These are phyloP conservation scores for Castanea sativa DNA, from an alignment of 306 rosid species.

Conservation along the genomic window DNA sequence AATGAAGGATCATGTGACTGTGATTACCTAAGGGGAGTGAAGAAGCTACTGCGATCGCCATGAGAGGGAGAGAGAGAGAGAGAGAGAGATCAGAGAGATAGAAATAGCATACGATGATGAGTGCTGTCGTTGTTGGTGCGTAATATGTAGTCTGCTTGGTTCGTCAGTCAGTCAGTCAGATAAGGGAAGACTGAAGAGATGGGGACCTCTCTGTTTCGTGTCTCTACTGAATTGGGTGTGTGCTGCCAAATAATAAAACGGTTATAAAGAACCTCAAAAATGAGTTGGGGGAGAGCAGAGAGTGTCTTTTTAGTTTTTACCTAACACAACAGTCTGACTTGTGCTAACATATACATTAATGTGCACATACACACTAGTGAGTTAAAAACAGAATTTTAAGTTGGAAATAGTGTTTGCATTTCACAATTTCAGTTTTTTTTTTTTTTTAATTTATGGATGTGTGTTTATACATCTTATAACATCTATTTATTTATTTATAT, in stretches of 20 bases:
- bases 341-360: too few relatives aligned
- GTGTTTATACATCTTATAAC: too few relatives aligned
- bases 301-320: too few relatives aligned
- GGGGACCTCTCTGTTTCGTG: neutral
- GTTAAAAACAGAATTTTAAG: too few relatives aligned
- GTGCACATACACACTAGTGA: too few relatives aligned
- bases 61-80: neutral
- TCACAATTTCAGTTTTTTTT: too few relatives aligned
- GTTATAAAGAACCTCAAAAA: neutral
- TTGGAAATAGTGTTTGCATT: too few relatives aligned
- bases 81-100: neutral
- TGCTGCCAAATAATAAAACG: neutral
- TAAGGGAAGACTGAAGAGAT: neutral
- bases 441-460: too few relatives aligned
- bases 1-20: neutral
- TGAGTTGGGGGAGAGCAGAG: neutral
- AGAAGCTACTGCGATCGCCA: constrained; percentile 40
- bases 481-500: too few relatives aligned
- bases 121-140: neutral
- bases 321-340: neutral
- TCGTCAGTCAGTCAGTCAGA: neutral
- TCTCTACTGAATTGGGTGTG: too few relatives aligned
- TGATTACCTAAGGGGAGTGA: constrained; percentile 45
- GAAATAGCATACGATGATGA: neutral
- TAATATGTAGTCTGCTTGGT: neutral